Conservation (phyloP, 2,329 filamentous ascomycete genomes). For the Alternaria arbusti region DNA sequence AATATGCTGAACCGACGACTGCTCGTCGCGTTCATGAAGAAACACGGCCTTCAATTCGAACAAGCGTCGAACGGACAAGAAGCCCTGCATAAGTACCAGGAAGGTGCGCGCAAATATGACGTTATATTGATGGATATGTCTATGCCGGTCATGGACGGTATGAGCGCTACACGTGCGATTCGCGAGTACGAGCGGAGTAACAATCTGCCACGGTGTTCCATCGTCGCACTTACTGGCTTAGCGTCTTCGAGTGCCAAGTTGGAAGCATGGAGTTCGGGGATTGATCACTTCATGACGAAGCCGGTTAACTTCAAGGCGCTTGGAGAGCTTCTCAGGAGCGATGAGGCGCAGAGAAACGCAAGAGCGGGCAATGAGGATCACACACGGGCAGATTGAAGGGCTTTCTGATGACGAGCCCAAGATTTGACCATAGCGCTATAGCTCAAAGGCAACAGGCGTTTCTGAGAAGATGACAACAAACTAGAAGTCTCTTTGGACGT, state of each 20-base stretch:
- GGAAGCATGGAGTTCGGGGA: conserved; percentile 38
- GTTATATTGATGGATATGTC: conserved; percentile 47
- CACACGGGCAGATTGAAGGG: background rate
- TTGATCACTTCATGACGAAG: conserved; percentile 44
- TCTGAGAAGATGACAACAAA: too few species aligned
- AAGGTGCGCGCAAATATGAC: conserved; percentile 18
- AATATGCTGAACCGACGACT: conserved; percentile 49
- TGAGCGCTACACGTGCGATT: conserved; percentile 43
- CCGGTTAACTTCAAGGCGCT: conserved; percentile 39
- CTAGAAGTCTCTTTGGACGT: too few species aligned
- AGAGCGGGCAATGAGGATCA: too few species aligned
- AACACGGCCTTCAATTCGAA: conserved; percentile 24
- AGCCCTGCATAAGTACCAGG: conserved; percentile 36
- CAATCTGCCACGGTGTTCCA: conserved; percentile 19
- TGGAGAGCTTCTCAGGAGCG: conserved; percentile 19
- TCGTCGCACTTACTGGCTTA: conserved; percentile 41
- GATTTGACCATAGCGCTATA: background rate
- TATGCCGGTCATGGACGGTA: conserved; percentile 48
- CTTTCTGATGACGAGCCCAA: background rate
- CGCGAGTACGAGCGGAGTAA: conserved; percentile 35
- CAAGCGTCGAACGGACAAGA: conserved; percentile 44
- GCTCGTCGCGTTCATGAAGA: conserved; percentile 41
- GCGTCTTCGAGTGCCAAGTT: conserved; percentile 30
- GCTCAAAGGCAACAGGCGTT: background rate
- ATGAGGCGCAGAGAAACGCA: conserved; percentile 5